These are phyloP conservation scores for Rhodamnia argentea DNA, from an alignment of 345 rosid species.

Conservation along the genomic window DNA sequence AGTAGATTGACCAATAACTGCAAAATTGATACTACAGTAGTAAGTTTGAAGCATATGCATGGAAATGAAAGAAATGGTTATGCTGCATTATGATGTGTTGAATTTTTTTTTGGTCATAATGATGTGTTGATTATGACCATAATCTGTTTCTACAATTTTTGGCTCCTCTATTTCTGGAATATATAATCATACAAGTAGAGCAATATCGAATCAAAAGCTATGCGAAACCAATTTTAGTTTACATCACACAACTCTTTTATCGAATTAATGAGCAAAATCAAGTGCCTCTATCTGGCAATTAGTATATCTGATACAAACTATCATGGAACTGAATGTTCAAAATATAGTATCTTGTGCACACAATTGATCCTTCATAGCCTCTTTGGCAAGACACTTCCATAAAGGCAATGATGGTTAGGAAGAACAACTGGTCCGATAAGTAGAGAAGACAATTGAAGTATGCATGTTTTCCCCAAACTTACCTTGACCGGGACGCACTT, in stretches of 20 bases:
- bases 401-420: not conserved
- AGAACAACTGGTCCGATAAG: not conserved
- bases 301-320: not conserved
- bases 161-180: not conserved
- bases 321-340: not conserved
- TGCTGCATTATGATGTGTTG: not conserved
- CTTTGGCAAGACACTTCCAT: not conserved
- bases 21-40: slow-evolving; percentile 2
- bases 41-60: not conserved
- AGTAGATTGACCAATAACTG: slow-evolving; percentile 45
- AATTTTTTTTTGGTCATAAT: not conserved
- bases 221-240: not conserved
- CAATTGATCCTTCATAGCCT: not conserved
- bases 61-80: not conserved
- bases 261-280: not conserved
- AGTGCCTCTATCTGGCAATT: not conserved
- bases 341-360: not conserved
- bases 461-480: not conserved
- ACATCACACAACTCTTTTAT: not conserved
- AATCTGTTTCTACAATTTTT: not conserved
- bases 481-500: not conserved
- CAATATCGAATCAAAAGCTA: not conserved
- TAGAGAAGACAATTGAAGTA: not conserved
- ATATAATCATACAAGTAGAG: not conserved
- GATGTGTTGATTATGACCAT: not conserved